Evolutionary conservation across 208 protist genomes (phyloP).

Genomic region (Trypanosoma scelopori): DNA sequence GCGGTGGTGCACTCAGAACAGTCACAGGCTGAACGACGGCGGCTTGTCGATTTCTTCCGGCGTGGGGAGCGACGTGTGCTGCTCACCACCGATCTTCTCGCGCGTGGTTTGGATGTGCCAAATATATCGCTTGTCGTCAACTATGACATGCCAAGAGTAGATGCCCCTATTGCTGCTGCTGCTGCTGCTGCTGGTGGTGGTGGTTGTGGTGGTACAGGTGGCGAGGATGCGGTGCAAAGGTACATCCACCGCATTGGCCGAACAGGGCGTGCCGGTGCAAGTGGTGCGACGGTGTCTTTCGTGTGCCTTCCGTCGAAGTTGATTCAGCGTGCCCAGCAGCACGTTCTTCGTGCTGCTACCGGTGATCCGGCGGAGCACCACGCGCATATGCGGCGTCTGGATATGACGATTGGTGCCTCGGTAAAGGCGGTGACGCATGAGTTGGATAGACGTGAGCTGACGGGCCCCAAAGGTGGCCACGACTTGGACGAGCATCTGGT

Average conservation of each 20-base stretch:
- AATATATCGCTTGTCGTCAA: constrained; percentile 97
- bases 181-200: not conserved
- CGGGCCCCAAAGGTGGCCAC: not conserved
- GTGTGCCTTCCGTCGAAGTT: constrained; percentile 65
- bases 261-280: constrained; percentile 84
- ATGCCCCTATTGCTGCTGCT: not conserved
- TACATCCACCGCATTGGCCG: constrained; percentile 97
- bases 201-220: constrained; percentile 3
- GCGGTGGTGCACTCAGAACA: constrained; percentile 80
- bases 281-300: constrained; percentile 93
- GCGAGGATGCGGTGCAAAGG: constrained; percentile 60
- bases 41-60: constrained; percentile 95
- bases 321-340: constrained; percentile 36
- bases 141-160: constrained; percentile 94
- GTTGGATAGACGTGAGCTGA: constrained; percentile 15
- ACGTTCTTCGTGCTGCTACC: constrained; percentile 2
- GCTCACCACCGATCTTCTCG: constrained; percentile 97
- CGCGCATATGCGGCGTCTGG: not conserved
- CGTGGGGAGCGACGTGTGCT: constrained; percentile 93
- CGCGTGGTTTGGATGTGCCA: constrained; percentile 94
- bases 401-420: not conserved
- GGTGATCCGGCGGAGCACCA: not conserved
- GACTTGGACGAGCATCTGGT: constrained; percentile 6
- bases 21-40: constrained; percentile 88
- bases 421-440: constrained; percentile 12